Conservation (phyloP, 768 basidiomycete genomes). For the Tricholoma hemisulphureum region DNA sequence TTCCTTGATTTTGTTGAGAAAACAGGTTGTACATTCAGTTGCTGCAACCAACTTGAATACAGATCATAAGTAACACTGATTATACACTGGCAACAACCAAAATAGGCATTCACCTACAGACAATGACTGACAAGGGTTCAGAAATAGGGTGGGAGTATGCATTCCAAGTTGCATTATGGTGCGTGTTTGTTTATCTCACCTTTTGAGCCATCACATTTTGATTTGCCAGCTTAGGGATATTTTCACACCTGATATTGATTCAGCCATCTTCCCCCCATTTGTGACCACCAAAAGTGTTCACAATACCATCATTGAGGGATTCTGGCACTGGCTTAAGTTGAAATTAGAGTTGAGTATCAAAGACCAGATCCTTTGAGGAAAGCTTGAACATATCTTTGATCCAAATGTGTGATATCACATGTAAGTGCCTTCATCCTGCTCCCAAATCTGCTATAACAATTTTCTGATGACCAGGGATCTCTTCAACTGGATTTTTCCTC, state of each 20-base stretch:
- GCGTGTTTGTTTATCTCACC: not conserved
- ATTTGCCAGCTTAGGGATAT: not conserved
- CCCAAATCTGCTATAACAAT: too few relatives aligned
- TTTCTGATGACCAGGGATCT: not conserved
- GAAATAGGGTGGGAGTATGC: not conserved
- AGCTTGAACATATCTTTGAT: slow-evolving; percentile 18
- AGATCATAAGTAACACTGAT: too few relatives aligned
- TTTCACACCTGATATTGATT: not conserved
- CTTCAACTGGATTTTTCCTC: not conserved
- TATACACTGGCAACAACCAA: too few relatives aligned
- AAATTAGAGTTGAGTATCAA: slow-evolving; percentile 17
- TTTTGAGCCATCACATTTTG: not conserved
- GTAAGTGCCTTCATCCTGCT: not conserved
- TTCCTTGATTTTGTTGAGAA: slow-evolving; percentile 32
- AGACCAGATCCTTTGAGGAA: slow-evolving; percentile 20
- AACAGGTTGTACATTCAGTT: not conserved
- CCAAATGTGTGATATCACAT: slow-evolving; percentile 1
- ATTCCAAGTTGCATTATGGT: not conserved
- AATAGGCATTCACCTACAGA: not conserved
- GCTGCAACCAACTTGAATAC: not conserved
- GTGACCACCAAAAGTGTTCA: slow-evolving; percentile 22
- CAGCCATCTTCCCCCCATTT: not conserved
- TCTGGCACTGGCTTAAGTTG: slow-evolving; percentile 28
- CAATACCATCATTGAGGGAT: slow-evolving; percentile 30
- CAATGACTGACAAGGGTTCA: not conserved